Evolutionary conservation across 805 yeast species (phyloP).

Genomic region (Yamadazyma kitorensis): DNA sequence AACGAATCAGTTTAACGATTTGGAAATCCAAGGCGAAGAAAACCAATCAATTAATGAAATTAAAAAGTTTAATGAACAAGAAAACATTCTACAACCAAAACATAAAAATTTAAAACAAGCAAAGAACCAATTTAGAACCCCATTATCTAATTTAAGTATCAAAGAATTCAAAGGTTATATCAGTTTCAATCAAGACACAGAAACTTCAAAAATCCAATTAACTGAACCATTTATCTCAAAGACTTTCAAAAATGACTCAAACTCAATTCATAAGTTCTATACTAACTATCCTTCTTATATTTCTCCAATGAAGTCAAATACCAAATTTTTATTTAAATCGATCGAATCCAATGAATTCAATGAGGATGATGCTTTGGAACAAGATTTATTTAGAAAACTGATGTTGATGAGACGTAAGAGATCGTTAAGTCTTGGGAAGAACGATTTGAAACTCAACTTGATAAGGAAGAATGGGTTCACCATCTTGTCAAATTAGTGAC

Average conservation of each 20-base stretch:
- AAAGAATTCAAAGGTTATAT: constrained; percentile 11
- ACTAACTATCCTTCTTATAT: constrained; percentile 12
- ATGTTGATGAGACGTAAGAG: constrained; percentile 26
- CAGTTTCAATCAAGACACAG: background rate
- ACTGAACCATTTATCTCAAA: constrained; percentile 13
- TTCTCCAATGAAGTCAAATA: constrained; percentile 15
- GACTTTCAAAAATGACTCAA: constrained; percentile 14
- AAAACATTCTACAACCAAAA: constrained; percentile 25
- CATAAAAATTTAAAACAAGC: constrained; percentile 8
- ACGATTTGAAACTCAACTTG: constrained; percentile 31
- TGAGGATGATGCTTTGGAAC: constrained; percentile 22
- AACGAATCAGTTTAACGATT: constrained; percentile 9
- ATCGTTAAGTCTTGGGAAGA: constrained; percentile 38
- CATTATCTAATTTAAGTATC: constrained; percentile 11
- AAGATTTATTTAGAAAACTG: constrained; percentile 19
- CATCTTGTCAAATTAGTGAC: constrained; percentile 7
- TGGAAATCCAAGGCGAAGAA: constrained; percentile 14
- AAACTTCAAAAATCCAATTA: background rate
- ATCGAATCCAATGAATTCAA: constrained; percentile 13
- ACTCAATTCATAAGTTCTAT: constrained; percentile 13
- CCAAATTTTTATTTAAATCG: constrained; percentile 12
- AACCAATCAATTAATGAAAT: constrained; percentile 1
- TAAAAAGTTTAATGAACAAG: constrained; percentile 31
- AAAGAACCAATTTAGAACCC: constrained; percentile 8
- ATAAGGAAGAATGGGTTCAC: constrained; percentile 28